Evolutionary conservation across 2,329 filamentous ascomycete genomes (phyloP), one percentile per base, ranked within the genome.

Genomic region (Microcera coccophila): DNA sequence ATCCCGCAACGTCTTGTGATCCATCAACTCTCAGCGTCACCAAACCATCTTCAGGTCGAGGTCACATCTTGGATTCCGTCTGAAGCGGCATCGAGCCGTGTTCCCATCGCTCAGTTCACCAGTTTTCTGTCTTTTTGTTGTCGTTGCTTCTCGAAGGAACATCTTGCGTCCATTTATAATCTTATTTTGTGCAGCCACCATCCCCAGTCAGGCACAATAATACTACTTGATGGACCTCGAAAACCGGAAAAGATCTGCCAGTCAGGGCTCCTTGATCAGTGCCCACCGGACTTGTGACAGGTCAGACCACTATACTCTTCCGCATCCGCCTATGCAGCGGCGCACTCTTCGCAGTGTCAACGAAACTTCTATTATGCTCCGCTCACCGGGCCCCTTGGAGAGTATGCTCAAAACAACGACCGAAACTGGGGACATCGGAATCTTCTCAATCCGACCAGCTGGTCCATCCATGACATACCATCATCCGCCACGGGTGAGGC

Each of bases 321-420:
- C 50, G 28, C 52, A 53, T 24, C 53, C 52, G 15, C 45, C 50
- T 22, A 45, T 63, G 22, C 53, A 48, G 3, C 62, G 56, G 48
- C 67, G 66, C 26, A 69, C 72, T 4, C 62, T 74, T 22, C 66
- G 68, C 43, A 68, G 64, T 50, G 62, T 73, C 44, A 67, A 69
- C 38, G 68, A 73, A 42, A 71, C 71, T 42, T 57, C 63, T 21
- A 58, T 60, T 20, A 62, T 74, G 38, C 65, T 74, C 12, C 67
- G 63, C 35, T 75, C 68, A 1, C 75, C 78, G 1, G 76, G 73
- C 4, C 75, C 75, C 2, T 63, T 82, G n/a, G 74, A 81, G 52
- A 75, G 78, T 59, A 82, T 84, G 80, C 67, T 84, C 45, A 83
- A 78, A 63, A 83, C 75, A 3, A 82, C 77, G 1, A 83, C 79